Percentiles rank a stretch among this genome's conserved stretches.
These are phyloP conservation scores for Proliferodiscus dingleyae DNA, from an alignment of 2,329 filamentous ascomycete genomes.

Conservation along the genomic window DNA sequence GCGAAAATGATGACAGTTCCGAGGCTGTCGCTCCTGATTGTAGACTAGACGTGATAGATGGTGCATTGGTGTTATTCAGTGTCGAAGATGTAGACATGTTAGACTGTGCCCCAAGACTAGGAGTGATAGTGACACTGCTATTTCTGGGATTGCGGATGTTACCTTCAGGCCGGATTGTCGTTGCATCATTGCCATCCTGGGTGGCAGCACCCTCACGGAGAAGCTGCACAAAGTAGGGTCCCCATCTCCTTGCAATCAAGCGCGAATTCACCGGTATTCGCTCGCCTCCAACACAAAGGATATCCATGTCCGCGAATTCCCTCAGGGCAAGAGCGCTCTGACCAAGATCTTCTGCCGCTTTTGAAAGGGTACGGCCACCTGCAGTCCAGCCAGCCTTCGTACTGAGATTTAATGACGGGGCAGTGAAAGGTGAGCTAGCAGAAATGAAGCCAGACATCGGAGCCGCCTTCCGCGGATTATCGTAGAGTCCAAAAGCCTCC, in stretches of 20 bases:
- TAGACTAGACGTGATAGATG: constrained; percentile 9
- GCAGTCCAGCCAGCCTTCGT: constrained; percentile 60
- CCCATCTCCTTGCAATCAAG: constrained; percentile 83
- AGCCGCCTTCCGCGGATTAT: constrained; percentile 77
- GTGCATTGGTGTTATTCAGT: constrained; percentile 32
- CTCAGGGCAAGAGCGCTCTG: constrained; percentile 71
- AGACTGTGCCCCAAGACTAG: constrained; percentile 48
- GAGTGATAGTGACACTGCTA: constrained; percentile 82
- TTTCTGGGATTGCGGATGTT: constrained; percentile 58
- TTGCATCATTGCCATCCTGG: constrained; percentile 67
- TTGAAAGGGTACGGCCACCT: constrained; percentile 70
- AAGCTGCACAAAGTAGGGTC: constrained; percentile 90
- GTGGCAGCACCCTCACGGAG: constrained; percentile 70
- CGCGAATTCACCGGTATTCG: constrained; percentile 91
- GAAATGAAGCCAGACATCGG: constrained; percentile 83
- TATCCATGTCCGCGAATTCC: constrained; percentile 96
- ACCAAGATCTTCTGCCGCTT: constrained; percentile 79
- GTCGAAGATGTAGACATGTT: constrained; percentile 45
- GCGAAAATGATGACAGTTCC: constrained; percentile 15
- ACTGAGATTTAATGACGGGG: constrained; percentile 37
- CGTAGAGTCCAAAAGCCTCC: constrained; percentile 94
- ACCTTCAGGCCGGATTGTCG: constrained; percentile 63
- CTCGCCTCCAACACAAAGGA: constrained; percentile 85
- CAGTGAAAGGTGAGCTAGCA: constrained; percentile 66
- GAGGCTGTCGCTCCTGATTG: constrained; percentile 6